Evolutionary conservation across 371 early-diverging fungal species (phyloP).

Genomic region (Chytridium lagenaria): DNA sequence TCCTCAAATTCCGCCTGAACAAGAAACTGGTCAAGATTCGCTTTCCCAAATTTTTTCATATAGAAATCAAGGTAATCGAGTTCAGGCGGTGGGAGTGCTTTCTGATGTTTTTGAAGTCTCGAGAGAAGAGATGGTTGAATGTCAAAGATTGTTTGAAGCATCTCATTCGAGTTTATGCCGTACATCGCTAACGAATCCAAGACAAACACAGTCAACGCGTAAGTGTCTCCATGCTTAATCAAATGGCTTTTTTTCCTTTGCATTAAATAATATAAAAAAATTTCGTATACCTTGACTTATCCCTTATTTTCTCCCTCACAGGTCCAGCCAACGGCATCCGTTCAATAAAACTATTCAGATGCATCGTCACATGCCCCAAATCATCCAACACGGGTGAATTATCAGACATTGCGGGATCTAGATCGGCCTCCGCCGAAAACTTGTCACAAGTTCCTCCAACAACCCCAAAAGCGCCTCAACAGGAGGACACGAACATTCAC

Average conservation of each 20-base stretch:
- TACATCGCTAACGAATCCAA: not conserved
- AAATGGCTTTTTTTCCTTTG: not conserved
- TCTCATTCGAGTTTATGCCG: not conserved
- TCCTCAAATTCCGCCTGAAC: slow-evolving; percentile 40
- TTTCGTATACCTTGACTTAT: not conserved
- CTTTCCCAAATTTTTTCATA: not conserved
- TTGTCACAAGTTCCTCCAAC: slow-evolving; percentile 41
- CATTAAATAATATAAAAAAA: not conserved
- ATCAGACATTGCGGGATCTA: not conserved
- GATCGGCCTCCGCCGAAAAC: slow-evolving; percentile 10
- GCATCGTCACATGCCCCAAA: slow-evolving; percentile 17
- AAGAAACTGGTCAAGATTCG: slow-evolving; percentile 11
- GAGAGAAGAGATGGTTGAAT: not conserved
- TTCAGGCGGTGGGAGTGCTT: not conserved
- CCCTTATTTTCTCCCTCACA: not conserved
- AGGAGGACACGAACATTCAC: not conserved
- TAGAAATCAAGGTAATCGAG: not conserved
- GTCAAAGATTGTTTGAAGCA: not conserved
- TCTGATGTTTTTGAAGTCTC: not conserved
- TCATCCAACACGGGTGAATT: slow-evolving; percentile 22
- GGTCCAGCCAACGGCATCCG: slow-evolving; percentile 4
- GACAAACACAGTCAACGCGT: not conserved
- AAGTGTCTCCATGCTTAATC: not conserved
- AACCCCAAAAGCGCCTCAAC: slow-evolving; percentile 40
- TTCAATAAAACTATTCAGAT: slow-evolving; percentile 22